Conservation (phyloP, 768 basidiomycete genomes). For the Suillus bovinus region DNA sequence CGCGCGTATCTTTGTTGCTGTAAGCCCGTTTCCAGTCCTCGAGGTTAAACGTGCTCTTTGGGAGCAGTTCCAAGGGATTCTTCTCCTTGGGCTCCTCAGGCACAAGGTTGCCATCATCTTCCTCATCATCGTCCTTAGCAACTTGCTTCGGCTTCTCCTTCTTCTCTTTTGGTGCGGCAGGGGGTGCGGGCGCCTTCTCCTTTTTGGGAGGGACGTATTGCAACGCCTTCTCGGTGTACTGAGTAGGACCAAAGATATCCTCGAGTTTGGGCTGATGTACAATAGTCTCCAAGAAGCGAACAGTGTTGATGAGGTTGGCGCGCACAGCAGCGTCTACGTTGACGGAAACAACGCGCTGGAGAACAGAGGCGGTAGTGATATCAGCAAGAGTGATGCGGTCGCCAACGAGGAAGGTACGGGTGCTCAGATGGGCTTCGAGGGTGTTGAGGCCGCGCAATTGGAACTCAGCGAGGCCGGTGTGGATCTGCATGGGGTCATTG, state of each 20-base stretch:
- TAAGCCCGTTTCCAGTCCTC: slow-evolving; percentile 98
- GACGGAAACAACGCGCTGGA: slow-evolving; percentile 53
- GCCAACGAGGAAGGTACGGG: slow-evolving; percentile 87
- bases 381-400: slow-evolving; percentile 97
- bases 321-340: slow-evolving; percentile 70
- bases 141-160: slow-evolving; percentile 60
- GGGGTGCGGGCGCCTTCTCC: slow-evolving; percentile 53
- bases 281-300: slow-evolving; percentile 88
- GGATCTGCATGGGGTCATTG: slow-evolving; percentile 44
- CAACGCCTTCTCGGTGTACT: slow-evolving; percentile 67
- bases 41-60: slow-evolving; percentile 85
- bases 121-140: slow-evolving; percentile 69
- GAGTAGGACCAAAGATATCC: slow-evolving; percentile 58
- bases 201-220: slow-evolving; percentile 77
- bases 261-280: slow-evolving; percentile 80
- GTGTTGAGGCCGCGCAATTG: slow-evolving; percentile 59
- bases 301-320: slow-evolving; percentile 67
- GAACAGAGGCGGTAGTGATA: slow-evolving; percentile 60
- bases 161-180: slow-evolving; percentile 48
- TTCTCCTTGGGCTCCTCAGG: slow-evolving; percentile 87
- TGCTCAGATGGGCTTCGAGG: slow-evolving; percentile 72
- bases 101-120: slow-evolving; percentile 65
- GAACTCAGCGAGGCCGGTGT: slow-evolving; percentile 53
- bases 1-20: slow-evolving; percentile 97
- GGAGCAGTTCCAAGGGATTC: slow-evolving; percentile 92